Conservation (phyloP, 768 basidiomycete genomes). For the Epithele typhae region DNA sequence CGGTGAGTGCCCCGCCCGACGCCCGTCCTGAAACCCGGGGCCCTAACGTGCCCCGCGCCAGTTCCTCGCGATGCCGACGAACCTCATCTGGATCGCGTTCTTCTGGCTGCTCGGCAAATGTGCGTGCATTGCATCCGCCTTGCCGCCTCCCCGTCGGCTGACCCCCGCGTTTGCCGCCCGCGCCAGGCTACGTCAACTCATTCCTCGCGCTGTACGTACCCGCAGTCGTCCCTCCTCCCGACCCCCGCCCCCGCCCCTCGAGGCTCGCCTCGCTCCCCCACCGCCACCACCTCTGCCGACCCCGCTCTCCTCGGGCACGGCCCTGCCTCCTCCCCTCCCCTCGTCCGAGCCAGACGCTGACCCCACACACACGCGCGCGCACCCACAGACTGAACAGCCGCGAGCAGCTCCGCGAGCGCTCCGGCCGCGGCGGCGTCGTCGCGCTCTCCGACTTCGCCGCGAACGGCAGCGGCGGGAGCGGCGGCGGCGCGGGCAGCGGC, state of each 20-base stretch:
- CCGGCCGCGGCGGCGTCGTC: constrained; percentile 4
- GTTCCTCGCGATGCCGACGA: constrained; percentile 35
- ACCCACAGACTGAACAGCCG: constrained; percentile 48
- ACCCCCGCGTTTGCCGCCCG: not conserved
- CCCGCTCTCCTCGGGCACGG: too few relatives aligned
- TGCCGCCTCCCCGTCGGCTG: not conserved
- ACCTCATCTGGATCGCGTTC: constrained; percentile 44
- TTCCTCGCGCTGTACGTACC: constrained; percentile 49
- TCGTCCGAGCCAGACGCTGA: too few relatives aligned
- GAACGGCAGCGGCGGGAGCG: too few relatives aligned
- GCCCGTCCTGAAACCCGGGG: too few relatives aligned
- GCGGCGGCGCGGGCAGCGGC: too few relatives aligned
- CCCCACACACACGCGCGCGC: too few relatives aligned
- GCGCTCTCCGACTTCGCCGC: constrained; percentile 8
- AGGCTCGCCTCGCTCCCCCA: too few relatives aligned
- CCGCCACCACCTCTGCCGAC: too few relatives aligned
- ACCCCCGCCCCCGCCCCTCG: too few relatives aligned
- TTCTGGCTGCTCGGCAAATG: constrained; percentile 52
- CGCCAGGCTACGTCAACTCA: constrained; percentile 47
- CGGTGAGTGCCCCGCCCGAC: constrained; percentile 9
- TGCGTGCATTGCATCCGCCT: constrained; percentile 27
- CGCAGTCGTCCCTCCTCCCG: constrained; percentile 14
- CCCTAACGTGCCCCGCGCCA: not conserved
- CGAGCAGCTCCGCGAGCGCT: constrained; percentile 38
- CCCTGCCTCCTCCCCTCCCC: too few relatives aligned